Base-by-base conservation (phyloP, 495 filamentous ascomycete genomes). In the Penicillium mononematosum region DNA sequence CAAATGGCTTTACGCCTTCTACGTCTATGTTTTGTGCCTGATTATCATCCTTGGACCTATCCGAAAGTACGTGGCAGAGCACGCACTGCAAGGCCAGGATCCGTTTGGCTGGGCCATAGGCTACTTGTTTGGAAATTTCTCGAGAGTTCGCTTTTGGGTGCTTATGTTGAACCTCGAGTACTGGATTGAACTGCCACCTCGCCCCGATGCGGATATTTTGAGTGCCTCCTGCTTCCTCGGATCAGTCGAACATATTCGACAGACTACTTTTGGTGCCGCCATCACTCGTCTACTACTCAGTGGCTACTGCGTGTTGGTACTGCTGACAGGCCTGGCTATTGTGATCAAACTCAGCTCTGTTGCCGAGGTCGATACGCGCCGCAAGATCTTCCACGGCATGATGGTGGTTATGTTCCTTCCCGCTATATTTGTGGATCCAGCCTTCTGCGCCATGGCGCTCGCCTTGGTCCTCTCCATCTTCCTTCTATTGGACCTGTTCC, bases 361-460 rank as follows among this genome's bases (percentile, higher is more conserved):
- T 51, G 81, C 81, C 5, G 90, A 96, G 73, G 92, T 98, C 36
- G 95, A 99, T 72, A 99, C 94, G 3, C 83, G 94, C n/a, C 85
- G 94, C 38, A 99, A 99, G 72, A 88, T 99, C 10, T 99, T 99
- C 72, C 94, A 99, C 70, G 94, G 93, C 59, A 96, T 91, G 85
- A 96, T 97, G 84, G 92, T 98, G 36, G 81, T 85, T 42, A 96
- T 99, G 90, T 88, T 99, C 58, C 80, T 97, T 3, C 91, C 94
- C 11, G 83, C 89, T 2, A 86, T 85, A 3, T 95, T 86, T 65
- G 70, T 97, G 58, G 95, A 98, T 69, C 95, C 94, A 8, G 70
- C 84, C 17, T 98, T 91, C 66, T 83, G 85, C 45, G 83, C 90
- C 1, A 80, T 98, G 7, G 89, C 90, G 2, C 74, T 98, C 44